Conservation (phyloP, 2,329 filamentous ascomycete species). For the Drechslerella dactyloides region DNA sequence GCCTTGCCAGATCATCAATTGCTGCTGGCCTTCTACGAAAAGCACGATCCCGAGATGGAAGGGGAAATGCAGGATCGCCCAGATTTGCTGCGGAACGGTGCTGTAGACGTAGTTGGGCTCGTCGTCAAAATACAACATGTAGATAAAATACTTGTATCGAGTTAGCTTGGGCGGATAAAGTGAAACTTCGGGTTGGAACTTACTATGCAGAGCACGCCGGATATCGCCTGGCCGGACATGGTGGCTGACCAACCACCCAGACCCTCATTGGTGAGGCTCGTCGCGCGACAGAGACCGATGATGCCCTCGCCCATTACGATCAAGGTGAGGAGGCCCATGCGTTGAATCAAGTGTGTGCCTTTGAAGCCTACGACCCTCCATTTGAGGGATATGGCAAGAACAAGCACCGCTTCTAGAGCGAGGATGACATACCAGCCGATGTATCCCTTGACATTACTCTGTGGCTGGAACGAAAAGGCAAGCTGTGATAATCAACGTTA, state of each 20-base stretch:
- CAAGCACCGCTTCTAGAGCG: conserved; percentile 63
- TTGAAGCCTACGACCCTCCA: conserved; percentile 68
- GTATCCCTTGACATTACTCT: conserved; percentile 45
- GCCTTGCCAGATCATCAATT: conserved; percentile 63
- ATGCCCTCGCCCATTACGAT: conserved; percentile 72
- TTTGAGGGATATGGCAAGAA: conserved; percentile 64
- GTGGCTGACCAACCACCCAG: conserved; percentile 50
- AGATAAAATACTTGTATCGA: conserved; percentile 63
- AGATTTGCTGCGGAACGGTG: conserved; percentile 66
- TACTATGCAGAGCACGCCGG: conserved; percentile 54
- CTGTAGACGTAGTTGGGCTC: conserved; percentile 61
- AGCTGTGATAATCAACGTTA: conserved; percentile 11
- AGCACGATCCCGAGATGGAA: conserved; percentile 70
- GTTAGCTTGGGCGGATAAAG: conserved; percentile 58
- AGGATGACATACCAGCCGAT: conserved; percentile 64
- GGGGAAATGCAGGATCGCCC: conserved; percentile 67
- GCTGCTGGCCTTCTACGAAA: conserved; percentile 69
- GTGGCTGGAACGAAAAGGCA: conserved; percentile 47
- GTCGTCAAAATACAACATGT: conserved; percentile 69
- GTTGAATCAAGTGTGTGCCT: conserved; percentile 68
- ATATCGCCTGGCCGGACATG: conserved; percentile 52
- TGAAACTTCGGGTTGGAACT: conserved; percentile 58
- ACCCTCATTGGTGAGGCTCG: conserved; percentile 58
- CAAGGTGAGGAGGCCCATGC: conserved; percentile 69
- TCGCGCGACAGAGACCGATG: conserved; percentile 66